Evolutionary conservation across 768 basidiomycete genomes (phyloP), one percentile per base, ranked within the genome.

Genomic region (Trametes punicea): DNA sequence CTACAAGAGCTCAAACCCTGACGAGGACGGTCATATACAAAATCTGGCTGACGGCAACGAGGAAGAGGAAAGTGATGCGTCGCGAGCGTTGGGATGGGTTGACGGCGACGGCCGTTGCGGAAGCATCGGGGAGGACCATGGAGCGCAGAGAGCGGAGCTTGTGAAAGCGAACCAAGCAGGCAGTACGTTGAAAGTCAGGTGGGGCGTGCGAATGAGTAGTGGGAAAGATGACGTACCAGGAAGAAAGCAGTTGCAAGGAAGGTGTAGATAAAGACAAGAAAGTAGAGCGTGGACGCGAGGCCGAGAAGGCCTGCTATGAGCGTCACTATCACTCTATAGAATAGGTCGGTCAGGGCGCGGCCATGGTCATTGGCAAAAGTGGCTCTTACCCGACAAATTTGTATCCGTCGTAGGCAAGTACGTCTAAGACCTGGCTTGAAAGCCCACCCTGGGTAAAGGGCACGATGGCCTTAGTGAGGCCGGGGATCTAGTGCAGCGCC

Each of bases 161-260:
- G 4, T 8, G 21, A 21, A 4, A 42, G 3, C 21, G 10, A 25
- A 10, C 23, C 15, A n/a, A 36, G 34, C 31, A 31, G 6, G 31
- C n/a, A n/a, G 31, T 31, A 6, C 6, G 31, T 6, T 31, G 31
- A 15, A 36, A 9, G 67, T 20, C n/a, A 16, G 46, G 31, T 2
- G 26, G 2, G 20, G 5, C 20, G 20, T 42, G 46, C 20, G 36
- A n/a, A 16, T 36, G 9, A 30, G 18, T 3, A 1, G 20, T 16
- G 11, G 15, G 6, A 40, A 29, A 33, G 29, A 21, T 13, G 31
- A 78, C 88, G 51, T 65, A 92, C 93, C 40, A 97, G 75, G 81
- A 98, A 98, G 75, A 98, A 95, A 0, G 86, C 93, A 60, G 94
- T 96, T 16, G 95, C 89, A 25, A 85, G 74, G 69, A 95, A 93